phyloP scores from a whole-genome alignment of 1,284 basidiomycete genomes.

The Erythrobasidium hasegawianum region DNA sequence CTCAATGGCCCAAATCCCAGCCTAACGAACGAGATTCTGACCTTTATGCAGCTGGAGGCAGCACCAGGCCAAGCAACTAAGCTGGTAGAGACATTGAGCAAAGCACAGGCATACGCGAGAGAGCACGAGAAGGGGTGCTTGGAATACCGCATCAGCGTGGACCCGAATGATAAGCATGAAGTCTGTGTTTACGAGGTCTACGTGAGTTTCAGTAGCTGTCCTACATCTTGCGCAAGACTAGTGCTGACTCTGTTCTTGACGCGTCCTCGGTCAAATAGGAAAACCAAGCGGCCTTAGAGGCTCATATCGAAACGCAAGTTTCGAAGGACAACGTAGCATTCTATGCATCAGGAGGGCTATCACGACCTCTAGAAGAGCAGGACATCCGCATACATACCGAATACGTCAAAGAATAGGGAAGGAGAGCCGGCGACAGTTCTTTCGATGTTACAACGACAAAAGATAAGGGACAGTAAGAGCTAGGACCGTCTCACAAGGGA shows the following conservation, averaged over 20 bases:
- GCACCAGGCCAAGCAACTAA: constrained; percentile 19
- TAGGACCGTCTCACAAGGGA: no score
- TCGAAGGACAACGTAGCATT: constrained; percentile 21
- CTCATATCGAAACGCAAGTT: constrained; percentile 15
- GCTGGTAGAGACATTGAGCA: constrained; percentile 13
- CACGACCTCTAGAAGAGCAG: constrained; percentile 16
- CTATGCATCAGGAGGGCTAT: constrained; percentile 15
- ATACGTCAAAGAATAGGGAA: background rate
- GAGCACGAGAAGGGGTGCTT: constrained; percentile 10
- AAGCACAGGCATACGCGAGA: constrained; percentile 20
- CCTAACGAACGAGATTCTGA: no score
- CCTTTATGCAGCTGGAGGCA: constrained; percentile 22
- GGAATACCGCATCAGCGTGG: constrained; percentile 22
- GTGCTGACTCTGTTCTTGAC: no score
- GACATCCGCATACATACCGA: constrained; percentile 25
- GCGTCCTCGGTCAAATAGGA: no score
- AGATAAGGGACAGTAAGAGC: no score
- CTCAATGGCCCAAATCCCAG: no score
- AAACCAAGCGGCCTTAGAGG: constrained; percentile 9
- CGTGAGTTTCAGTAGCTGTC: background rate
- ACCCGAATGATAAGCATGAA: constrained; percentile 15
- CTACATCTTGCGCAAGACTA: no score
- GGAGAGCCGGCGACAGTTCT: no score
- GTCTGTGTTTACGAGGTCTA: constrained; percentile 28
- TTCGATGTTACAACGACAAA: no score